Percentiles rank a stretch among this genome's conserved stretches.
phyloP scores from a whole-genome alignment of 768 basidiomycete genomes.

The Mycena rebaudengoi region DNA sequence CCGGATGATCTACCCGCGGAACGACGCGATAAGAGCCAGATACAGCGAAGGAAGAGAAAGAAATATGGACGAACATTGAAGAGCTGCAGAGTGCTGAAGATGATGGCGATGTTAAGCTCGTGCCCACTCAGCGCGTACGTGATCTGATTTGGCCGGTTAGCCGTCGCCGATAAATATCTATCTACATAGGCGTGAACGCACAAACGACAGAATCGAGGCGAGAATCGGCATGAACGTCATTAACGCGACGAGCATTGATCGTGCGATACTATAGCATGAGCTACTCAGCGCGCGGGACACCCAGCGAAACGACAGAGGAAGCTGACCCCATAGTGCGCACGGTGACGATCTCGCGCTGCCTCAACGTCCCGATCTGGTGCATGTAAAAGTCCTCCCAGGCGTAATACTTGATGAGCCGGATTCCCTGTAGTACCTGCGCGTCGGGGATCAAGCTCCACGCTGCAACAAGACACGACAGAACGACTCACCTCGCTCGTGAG shows the following conservation, averaged over 20 bases:
- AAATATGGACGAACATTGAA: constrained; percentile 46
- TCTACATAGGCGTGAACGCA: constrained; percentile 32
- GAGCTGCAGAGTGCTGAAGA: constrained; percentile 55
- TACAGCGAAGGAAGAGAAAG: not conserved
- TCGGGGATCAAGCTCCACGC: not conserved
- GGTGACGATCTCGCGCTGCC: constrained; percentile 49
- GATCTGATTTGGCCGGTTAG: constrained; percentile 32
- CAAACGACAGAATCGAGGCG: constrained; percentile 51
- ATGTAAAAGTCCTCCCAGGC: constrained; percentile 66
- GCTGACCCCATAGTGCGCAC: constrained; percentile 36
- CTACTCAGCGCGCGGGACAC: not conserved
- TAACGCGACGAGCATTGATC: constrained; percentile 32
- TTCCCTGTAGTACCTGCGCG: constrained; percentile 65
- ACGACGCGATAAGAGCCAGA: not conserved
- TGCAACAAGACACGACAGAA: not conserved
- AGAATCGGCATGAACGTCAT: constrained; percentile 47
- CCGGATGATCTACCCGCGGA: constrained; percentile 67
- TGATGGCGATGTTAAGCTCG: constrained; percentile 49
- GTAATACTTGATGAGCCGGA: constrained; percentile 71
- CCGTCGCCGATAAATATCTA: constrained; percentile 13
- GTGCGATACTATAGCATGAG: constrained; percentile 30
- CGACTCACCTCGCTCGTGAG: constrained; percentile 62
- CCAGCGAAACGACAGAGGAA: not conserved
- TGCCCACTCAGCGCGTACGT: constrained; percentile 57
- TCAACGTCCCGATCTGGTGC: constrained; percentile 48